phyloP scores from a whole-genome alignment of 495 filamentous ascomycete genomes.

The Trichoderma virens region DNA sequence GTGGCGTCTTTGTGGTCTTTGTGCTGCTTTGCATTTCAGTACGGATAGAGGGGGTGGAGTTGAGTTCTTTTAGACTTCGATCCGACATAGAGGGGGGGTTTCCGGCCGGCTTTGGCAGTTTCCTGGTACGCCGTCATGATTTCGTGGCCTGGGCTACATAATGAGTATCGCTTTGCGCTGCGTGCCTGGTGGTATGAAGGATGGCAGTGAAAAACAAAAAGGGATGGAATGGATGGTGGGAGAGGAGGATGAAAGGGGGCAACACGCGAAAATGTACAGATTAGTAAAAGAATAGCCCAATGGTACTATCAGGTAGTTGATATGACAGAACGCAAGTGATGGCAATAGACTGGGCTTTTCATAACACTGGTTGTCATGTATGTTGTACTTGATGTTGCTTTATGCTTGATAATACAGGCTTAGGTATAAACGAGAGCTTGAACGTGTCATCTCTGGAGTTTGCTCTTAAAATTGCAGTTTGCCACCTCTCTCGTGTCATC shows the following conservation, averaged over 20 bases:
- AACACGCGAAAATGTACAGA: background rate
- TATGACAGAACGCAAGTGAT: background rate
- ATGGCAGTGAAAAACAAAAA: background rate
- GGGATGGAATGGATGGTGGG: background rate
- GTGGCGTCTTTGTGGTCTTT: conserved; percentile 3
- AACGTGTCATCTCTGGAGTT: too few species aligned
- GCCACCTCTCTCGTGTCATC: background rate
- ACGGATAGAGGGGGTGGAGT: conserved; percentile 6
- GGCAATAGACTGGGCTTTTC: background rate
- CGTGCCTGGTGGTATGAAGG: background rate
- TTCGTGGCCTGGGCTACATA: conserved; percentile 2
- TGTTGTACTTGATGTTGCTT: background rate
- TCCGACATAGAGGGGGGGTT: conserved; percentile 1
- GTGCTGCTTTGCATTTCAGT: background rate
- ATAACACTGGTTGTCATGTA: background rate
- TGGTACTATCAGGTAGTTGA: background rate
- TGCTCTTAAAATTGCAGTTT: too few species aligned
- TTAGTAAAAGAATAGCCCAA: background rate
- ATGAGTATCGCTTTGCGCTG: background rate
- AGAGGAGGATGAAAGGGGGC: background rate
- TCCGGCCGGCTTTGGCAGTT: background rate
- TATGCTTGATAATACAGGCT: background rate
- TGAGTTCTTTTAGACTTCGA: conserved; percentile 5
- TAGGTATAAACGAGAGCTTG: too few species aligned
- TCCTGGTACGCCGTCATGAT: background rate